Evolutionary conservation across 2,329 filamentous ascomycete genomes (phyloP), one percentile per base, ranked within the genome.

Genomic region (Aureobasidium sp.): DNA sequence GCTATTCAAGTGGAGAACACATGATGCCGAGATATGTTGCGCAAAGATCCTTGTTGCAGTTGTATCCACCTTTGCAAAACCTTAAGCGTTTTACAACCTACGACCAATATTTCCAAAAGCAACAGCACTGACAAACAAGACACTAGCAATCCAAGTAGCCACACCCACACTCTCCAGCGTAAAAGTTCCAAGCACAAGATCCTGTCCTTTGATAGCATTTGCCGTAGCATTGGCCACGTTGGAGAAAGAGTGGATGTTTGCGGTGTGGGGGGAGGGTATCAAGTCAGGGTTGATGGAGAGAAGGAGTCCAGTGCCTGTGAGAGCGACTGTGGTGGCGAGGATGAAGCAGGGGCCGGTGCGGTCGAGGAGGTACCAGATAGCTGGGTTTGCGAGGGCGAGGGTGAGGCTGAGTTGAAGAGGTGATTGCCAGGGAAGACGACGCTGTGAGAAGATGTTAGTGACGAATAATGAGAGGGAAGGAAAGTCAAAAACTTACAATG

Each of bases 51-150:
- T 21, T 21, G 21, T 21, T 21, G 21, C 21, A 1, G 21, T 21
- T 21, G 21, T 21, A 21, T 21, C 41, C 10, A 4, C 25, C 42
- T 3, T 16, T 16, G 42, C 5, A 5, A 45, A 5, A 13, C 34
- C 9, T n/a, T 5, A 5, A 45, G 16, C 10, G n/a, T 1, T 34
- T 48, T 59, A 65, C 66, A 97, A 76, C 64, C 90, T 82, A 65
- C 94, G 81, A 13, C 94, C 94, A 70, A 99, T 91, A 71, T 96
- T 97, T 11, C 94, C 94, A 79, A 99, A 97, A 75, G 92, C 97
- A 9, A 97, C 85, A 67, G 90, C 91, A 70, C 90, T 95, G 75
- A 94, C 97, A 72, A 97, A 99, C 55, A 99, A 76, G 29, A 97
- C 91, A 70, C 91, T 96, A 29, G 93, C 81, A 70, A 96, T 88